Conservation (phyloP, 2,329 filamentous ascomycete genomes). For the Aspergillus texensis region DNA sequence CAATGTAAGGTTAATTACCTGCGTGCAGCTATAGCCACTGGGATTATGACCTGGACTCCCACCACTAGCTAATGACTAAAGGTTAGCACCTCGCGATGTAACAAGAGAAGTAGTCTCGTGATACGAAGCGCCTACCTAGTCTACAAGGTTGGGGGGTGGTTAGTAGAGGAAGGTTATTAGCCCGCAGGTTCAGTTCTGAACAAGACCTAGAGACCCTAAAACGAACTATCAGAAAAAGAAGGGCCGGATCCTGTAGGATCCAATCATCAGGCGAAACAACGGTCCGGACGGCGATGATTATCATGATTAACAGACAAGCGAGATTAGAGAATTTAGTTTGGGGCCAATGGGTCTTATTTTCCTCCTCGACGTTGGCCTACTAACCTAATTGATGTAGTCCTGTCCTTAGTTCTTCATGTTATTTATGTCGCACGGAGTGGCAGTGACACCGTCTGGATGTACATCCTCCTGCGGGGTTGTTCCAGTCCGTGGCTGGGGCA, state of each 20-base stretch:
- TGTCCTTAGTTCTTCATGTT: background rate
- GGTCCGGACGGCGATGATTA: background rate
- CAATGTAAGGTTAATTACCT: slow-evolving; percentile 32
- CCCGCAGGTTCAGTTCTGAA: background rate
- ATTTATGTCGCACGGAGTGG: background rate
- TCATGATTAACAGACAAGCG: background rate
- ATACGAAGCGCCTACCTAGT: background rate
- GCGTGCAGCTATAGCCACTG: slow-evolving; percentile 20
- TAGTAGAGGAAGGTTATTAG: background rate
- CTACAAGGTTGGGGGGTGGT: no score
- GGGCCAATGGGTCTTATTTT: background rate
- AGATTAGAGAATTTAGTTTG: background rate
- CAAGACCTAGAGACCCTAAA: background rate
- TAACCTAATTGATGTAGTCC: background rate
- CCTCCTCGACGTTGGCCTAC: background rate
- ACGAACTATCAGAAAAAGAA: no score
- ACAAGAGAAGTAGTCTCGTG: background rate
- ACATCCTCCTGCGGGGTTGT: background rate
- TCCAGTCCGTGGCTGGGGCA: background rate
- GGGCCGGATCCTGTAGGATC: no score
- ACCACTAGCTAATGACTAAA: background rate
- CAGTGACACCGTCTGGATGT: background rate
- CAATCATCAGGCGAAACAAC: background rate
- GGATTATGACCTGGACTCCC: background rate
- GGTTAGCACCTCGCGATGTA: background rate